phyloP scores from a whole-genome alignment of 2,329 filamentous ascomycete species.

The Pseudopyrenochaeta lycopersici region DNA sequence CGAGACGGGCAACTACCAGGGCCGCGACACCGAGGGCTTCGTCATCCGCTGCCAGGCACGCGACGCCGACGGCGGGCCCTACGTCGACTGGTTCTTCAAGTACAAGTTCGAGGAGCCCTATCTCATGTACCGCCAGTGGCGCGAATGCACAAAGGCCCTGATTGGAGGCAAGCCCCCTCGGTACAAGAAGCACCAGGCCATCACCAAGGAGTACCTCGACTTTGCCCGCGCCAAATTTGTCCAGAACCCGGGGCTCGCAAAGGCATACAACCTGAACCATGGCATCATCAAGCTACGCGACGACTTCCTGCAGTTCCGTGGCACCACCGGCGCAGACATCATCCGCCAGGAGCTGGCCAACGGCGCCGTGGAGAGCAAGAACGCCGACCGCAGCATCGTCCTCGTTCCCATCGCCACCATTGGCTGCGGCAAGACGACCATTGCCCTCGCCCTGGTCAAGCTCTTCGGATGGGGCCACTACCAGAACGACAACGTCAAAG shows the following conservation, averaged over 20 bases:
- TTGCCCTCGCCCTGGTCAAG: conserved; percentile 81
- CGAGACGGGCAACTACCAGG: conserved; percentile 87
- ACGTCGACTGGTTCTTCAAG: conserved; percentile 99
- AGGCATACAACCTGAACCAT: conserved; percentile 84
- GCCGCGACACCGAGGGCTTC: conserved; percentile 94
- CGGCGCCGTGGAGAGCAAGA: conserved; percentile 59
- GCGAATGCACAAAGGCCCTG: conserved; percentile 91
- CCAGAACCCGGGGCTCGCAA: conserved; percentile 71
- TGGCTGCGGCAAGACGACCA: conserved; percentile 95
- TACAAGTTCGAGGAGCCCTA: conserved; percentile 99
- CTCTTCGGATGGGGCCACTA: conserved; percentile 92
- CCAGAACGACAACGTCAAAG: conserved; percentile 95
- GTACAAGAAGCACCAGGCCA: conserved; percentile 85
- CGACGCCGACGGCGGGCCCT: conserved; percentile 63
- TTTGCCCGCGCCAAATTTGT: conserved; percentile 81
- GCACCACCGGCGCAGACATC: conserved; percentile 87
- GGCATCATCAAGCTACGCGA: conserved; percentile 92
- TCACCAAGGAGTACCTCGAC: conserved; percentile 89
- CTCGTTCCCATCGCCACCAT: conserved; percentile 93
- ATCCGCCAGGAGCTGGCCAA: conserved; percentile 75
- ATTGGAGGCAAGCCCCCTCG: conserved; percentile 78
- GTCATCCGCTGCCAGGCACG: conserved; percentile 86
- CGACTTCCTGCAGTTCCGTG: conserved; percentile 83
- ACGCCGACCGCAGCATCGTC: conserved; percentile 74
- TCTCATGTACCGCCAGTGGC: conserved; percentile 98